Evolutionary conservation across 352 stramenopile genomes (phyloP), one percentile per base, ranked within the genome.

Genomic region (Lagenidium sp.): DNA sequence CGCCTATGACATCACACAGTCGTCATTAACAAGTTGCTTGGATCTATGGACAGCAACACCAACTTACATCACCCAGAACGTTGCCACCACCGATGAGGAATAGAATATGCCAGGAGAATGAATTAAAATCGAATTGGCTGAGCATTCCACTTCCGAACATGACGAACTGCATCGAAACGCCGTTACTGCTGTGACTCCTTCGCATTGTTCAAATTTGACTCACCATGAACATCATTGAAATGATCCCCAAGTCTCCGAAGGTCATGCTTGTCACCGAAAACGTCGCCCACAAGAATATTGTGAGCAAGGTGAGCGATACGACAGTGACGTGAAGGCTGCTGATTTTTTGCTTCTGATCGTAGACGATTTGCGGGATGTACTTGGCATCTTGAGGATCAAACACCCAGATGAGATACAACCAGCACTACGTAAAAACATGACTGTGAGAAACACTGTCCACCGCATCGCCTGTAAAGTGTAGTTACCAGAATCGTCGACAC

Each of bases 81-180:
- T 95, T 96, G 52, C 86, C 84, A 23, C 87, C 87, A 7, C 86
- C 87, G 23, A 97, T 94, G 16, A 97, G 54, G 50, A 96, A 96
- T 11, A 97, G 63, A 45, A 94, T 96, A 53, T 97, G 87, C 87
- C 87, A 97, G 13, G 84, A 95, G 46, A 97, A 95, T 36, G 80
- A 95, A 50, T 97, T 96, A 50, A 97, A 95, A 59, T 97, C 87
- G 23, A 96, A 92, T 59, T 96, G 77, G 35, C 78, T 94, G 6
- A 95, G 63, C 65, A 93, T 92, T 20, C 82, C 83, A 5, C 75
- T 84, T 32, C 82, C 82, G 53, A 95, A 94, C 75, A 94, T 85
- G 34, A 85, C 64, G 36, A 86, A 85, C 80, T 92, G 47, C 4
- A 8, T 29, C 12, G 11, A 43, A 6, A 3, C 6, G 49, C 29